These are phyloP conservation scores for Bryoerythrophyllum caledonicum DNA, from an alignment of 225 moss, liverwort and hornwort genomes.

Conservation along the genomic window DNA sequence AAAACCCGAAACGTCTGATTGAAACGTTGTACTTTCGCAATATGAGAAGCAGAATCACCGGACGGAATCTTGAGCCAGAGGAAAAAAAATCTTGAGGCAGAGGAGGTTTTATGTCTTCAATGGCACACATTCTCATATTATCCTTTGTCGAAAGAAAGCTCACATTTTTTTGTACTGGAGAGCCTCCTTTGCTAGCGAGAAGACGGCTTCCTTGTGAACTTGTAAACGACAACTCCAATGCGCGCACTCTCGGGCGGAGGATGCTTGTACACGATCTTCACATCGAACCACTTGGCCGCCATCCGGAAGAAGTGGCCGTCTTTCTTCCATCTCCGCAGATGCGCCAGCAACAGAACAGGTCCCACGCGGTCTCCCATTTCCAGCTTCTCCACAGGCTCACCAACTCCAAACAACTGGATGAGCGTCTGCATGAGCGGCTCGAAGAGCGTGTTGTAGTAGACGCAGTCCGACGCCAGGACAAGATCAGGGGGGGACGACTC, in stretches of 20 bases:
- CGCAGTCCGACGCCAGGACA: conserved; percentile 82
- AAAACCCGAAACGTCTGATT: not conserved
- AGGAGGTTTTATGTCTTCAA: not conserved
- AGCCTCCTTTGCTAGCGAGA: not conserved
- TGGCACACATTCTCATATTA: not conserved
- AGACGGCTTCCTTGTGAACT: conserved; percentile 34
- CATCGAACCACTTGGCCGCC: conserved; percentile 64
- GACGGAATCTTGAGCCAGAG: not conserved
- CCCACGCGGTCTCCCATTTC: too few relatives aligned
- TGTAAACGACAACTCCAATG: conserved; percentile 68
- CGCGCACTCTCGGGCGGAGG: conserved; percentile 52
- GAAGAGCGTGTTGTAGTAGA: conserved; percentile 67
- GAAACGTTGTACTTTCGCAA: not conserved
- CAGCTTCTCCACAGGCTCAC: not conserved
- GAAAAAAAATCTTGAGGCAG: not conserved
- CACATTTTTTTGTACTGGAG: not conserved
- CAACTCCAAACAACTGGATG: conserved; percentile 55
- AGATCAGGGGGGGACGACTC: conserved; percentile 52
- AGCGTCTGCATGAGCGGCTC: conserved; percentile 72
- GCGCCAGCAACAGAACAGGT: conserved; percentile 57
- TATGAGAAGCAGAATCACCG: not conserved
- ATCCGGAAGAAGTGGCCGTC: conserved; percentile 76
- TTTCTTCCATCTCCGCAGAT: conserved; percentile 89
- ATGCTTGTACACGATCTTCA: conserved; percentile 58
- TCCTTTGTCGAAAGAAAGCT: not conserved